Evolutionary conservation across 345 rosid genomes (phyloP), one percentile per base, ranked within the genome.

Genomic region (Aquilaria sinensis): DNA sequence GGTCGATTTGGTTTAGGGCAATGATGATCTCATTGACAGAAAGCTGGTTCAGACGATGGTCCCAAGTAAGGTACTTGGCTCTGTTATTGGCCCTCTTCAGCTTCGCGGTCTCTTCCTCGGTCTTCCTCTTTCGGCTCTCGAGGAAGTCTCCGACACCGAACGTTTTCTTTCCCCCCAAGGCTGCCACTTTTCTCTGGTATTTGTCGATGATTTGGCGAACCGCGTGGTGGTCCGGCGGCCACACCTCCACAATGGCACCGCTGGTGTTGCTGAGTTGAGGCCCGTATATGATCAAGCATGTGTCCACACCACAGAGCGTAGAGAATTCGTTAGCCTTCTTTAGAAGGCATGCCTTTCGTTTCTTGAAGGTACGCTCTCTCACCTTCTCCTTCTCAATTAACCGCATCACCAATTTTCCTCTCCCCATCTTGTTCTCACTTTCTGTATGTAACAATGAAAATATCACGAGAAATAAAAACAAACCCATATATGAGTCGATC

Each of bases 21-120:
- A 23, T 23, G 23, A 23, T 23, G 23, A 23, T 23, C 23, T 23
- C 23, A 23, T 23, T 23, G 23, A 23, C 23, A 23, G 23, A 23
- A 23, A 23, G 23, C 23, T 23, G 23, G 55, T 16, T 23, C 16
- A 63, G 41, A 13, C 67, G 57, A 63, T 43, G 58, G 53, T 63
- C 59, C 67, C 67, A 63, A 37, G 58, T 43, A 0, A 51, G 67
- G 30, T 52, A 63, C 67, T 30, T 63, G 34, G 67, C 58, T 31
- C 53, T 31, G 7, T 43, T 41, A 53, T 63, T 63, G 6, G 67
- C 67, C 30, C 31, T 29, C 13, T 51, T 47, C 0, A 63, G 41
- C 14, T 53, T 47, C 0, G 51, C 41, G 8, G 53, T 31, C 23
- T 63, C 51, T 9, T 53, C 58, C 0, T 31, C 4, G 41, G 10